Evolutionary conservation across 331 rosid genomes (phyloP), one percentile per base, ranked within the genome.

Genomic region (Telfairia occidentalis): DNA sequence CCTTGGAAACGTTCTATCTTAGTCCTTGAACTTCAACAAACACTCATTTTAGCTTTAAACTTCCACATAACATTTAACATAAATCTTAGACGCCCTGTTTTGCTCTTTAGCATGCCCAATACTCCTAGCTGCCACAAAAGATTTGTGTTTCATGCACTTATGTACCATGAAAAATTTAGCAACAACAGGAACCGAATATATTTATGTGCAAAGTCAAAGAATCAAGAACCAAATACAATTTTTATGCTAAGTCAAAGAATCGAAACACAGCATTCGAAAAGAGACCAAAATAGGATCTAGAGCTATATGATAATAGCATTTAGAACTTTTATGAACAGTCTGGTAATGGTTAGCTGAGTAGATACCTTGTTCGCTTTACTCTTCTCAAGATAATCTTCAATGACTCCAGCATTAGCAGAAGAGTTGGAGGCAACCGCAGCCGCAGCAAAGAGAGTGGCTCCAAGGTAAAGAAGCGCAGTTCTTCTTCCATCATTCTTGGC

Each of bases 301-400:
- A 54, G 24, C 32, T 54, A 54, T 0, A 23, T 21, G 30, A 34
- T 5, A 13, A 28, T 28, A 2, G 67, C 23, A 30, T 5, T 16
- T 5, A 6, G 40, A 60, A 60, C 9, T 8, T 9, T 23, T 8
- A 23, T 57, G 24, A 21, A 19, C 7, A 19, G 9, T 19, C 28
- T 52, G 30, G 21, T 5, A 15, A n/a, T 52, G 30, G 21, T 5
- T 26, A n/a, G 23, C 38, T 13, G 28, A 10, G 11, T 37, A 9
- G 30, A 0, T 80, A 93, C 98, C 97, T 94, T 94, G 91, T 94
- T 94, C 67, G 87, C 87, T 83, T 94, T 88, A 90, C 97, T 91
- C 84, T 46, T 95, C 50, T 92, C 97, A 46, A 95, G 97, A 86
- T 95, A 95, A 0, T 92, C 89, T 9, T 95, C 99, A 55, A 95